Percentiles rank a stretch among this genome's conserved stretches.
phyloP scores from a whole-genome alignment of 768 basidiomycete genomes.

The Pulveroboletus sp. region DNA sequence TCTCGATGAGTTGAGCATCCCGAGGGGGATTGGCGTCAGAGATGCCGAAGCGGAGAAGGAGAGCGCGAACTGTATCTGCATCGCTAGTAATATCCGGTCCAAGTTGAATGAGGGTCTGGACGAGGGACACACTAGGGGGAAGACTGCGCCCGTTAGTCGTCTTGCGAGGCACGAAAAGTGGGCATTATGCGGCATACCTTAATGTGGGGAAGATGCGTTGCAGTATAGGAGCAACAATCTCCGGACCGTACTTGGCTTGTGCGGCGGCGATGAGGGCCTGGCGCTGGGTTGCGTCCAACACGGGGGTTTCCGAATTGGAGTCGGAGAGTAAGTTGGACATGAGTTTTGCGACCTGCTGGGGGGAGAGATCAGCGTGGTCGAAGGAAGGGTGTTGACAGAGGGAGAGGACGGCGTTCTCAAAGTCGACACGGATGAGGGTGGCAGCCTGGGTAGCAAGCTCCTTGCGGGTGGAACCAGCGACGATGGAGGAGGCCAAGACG shows the following conservation, averaged over 20 bases:
- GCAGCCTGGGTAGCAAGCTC: conserved; percentile 59
- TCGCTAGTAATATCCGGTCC: conserved; percentile 79
- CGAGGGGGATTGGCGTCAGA: conserved; percentile 67
- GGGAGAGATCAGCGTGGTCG: conserved; percentile 75
- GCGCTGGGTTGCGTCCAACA: conserved; percentile 68
- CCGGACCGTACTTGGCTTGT: conserved; percentile 77
- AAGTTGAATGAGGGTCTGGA: conserved; percentile 71
- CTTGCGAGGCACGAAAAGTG: conserved; percentile 8
- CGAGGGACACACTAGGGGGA: conserved; percentile 60
- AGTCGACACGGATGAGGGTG: conserved; percentile 68
- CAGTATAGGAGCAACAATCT: conserved; percentile 68
- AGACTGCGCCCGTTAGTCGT: conserved; percentile 44
- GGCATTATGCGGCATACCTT: conserved; percentile 46
- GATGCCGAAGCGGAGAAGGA: conserved; percentile 73
- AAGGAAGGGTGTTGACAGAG: conserved; percentile 78
- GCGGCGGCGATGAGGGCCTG: conserved; percentile 71
- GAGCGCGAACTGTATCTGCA: conserved; percentile 60
- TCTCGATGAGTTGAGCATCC: conserved; percentile 67
- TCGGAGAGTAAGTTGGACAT: conserved; percentile 78
- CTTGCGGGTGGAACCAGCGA: conserved; percentile 56
- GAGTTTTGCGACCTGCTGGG: conserved; percentile 71
- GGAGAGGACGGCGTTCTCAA: conserved; percentile 72
- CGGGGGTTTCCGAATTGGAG: conserved; percentile 60
- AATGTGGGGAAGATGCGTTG: conserved; percentile 70
- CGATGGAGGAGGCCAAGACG: conserved; percentile 70